Conservation (phyloP, 2,329 filamentous ascomycete genomes). For the Diplocarpon rosae region DNA sequence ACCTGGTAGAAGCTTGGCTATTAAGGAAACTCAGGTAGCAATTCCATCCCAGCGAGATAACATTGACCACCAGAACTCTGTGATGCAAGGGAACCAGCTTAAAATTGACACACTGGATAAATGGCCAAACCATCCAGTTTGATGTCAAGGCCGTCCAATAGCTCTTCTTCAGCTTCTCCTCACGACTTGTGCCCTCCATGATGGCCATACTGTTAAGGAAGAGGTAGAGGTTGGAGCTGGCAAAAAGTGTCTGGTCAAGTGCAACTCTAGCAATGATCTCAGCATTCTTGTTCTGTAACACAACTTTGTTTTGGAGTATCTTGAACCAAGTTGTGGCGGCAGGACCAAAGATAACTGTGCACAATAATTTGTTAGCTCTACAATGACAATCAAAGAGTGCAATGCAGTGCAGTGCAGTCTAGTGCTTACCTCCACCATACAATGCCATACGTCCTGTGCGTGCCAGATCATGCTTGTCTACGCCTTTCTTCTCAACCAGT, state of each 20-base stretch:
- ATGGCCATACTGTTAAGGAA: slow-evolving; percentile 61
- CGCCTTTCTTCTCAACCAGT: slow-evolving; percentile 69
- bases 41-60: slow-evolving; percentile 49
- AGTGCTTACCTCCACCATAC: slow-evolving; percentile 59
- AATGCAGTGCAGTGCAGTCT: background rate
- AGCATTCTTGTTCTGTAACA: slow-evolving; percentile 42
- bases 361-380: slow-evolving; percentile 1
- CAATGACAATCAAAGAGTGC: background rate
- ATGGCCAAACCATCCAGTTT: slow-evolving; percentile 62
- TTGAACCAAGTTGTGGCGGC: slow-evolving; percentile 61
- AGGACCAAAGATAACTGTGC: slow-evolving; percentile 54
- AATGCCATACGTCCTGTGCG: slow-evolving; percentile 69
- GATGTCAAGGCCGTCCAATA: slow-evolving; percentile 51
- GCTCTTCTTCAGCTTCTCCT: slow-evolving; percentile 48
- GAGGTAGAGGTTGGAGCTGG: slow-evolving; percentile 49
- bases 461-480: slow-evolving; percentile 61
- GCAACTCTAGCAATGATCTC: slow-evolving; percentile 54
- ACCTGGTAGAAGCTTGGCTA: slow-evolving; percentile 3
- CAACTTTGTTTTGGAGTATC: slow-evolving; percentile 51
- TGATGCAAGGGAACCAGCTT: slow-evolving; percentile 58
- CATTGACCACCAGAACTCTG: slow-evolving; percentile 59
- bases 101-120: slow-evolving; percentile 59
- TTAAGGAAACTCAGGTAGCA: slow-evolving; percentile 30
- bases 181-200: slow-evolving; percentile 47
- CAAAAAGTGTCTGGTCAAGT: slow-evolving; percentile 55